Evolutionary conservation across 345 rosid genomes (phyloP).

Genomic region (Viola odorata): DNA sequence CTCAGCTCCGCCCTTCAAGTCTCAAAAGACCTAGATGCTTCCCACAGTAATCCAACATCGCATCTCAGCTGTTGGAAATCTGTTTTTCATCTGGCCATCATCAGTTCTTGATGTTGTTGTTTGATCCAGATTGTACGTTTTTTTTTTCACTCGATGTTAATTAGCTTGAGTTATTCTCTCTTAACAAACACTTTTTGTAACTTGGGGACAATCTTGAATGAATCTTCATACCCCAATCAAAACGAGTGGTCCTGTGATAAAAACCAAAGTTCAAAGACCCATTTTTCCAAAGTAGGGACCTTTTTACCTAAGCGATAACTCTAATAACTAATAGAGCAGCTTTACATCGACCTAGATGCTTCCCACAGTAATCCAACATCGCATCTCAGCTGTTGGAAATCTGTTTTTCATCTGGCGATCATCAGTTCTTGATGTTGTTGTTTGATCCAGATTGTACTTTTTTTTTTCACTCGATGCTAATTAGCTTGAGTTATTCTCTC

Average conservation of each 20-base stretch:
- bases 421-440: background rate
- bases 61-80: background rate
- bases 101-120: background rate
- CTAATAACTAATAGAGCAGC: background rate
- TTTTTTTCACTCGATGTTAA: background rate
- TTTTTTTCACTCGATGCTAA: background rate
- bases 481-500: background rate
- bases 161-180: background rate
- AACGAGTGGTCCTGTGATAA: no score
- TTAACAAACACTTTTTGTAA: background rate
- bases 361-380: background rate
- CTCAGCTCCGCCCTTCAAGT: slow-evolving; percentile 14
- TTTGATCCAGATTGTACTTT: background rate
- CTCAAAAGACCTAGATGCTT: slow-evolving; percentile 13
- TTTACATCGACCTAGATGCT: slow-evolving; percentile 3
- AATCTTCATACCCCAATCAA: no score
- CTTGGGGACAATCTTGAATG: no score
- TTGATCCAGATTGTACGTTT: background rate
- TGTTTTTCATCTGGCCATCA: background rate
- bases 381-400: background rate
- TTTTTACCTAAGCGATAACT: background rate
- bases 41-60: background rate
- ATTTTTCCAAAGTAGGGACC: no score
- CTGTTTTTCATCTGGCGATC: background rate
- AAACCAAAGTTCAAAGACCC: no score